Base-by-base conservation (phyloP, 768 basidiomycete species). In the Amanita rubescens region DNA sequence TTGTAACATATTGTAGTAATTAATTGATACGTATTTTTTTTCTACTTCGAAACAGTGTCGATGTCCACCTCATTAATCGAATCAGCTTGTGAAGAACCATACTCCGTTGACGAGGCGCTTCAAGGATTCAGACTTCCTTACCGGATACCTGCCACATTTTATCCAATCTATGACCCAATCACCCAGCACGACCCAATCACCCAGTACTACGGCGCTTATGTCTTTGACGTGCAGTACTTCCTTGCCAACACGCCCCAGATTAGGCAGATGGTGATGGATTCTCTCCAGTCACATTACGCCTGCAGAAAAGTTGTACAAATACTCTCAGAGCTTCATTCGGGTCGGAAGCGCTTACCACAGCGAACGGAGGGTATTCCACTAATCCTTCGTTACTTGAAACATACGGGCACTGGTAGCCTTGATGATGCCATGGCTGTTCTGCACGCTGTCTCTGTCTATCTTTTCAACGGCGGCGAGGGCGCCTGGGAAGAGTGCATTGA, bases 401-500 rank as follows among this genome's bases (percentile, higher is more conserved):
- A 20, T 17, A 46, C 24, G 14, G 52, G 47, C 35, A 30, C 51
- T 65, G 61, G 63, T 38, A 76, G 70, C 14, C 77, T 82, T 49
- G 86, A 85, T 33, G 86, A 89, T 58, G 90, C 89, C 19, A 84
- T 90, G 70, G 85, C 87, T 0, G 85, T 85, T 3, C 70, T 92
- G 17, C 85, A 86, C 55, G 72, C 87, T 60, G 79, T 92, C 25
- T 90, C 88, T 15, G 77, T 81, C 39, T 82, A 82, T 69, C 80
- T 91, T 51, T 91, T 92, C 69, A 78, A 80, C 11, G 90, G 90
- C 3, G 88, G 90, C 5, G 69, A 72, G 9, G 88, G 89, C 3
- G 67, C 72, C 38, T 92, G 90, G 90, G 65, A 75, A 22, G 58
- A 72, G 14, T 92, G 85, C 72, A 79, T 92, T 50, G 61, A 71